Evolutionary conservation across 2,329 filamentous ascomycete species (phyloP).

Genomic region (Ilyonectria mors-panacis): DNA sequence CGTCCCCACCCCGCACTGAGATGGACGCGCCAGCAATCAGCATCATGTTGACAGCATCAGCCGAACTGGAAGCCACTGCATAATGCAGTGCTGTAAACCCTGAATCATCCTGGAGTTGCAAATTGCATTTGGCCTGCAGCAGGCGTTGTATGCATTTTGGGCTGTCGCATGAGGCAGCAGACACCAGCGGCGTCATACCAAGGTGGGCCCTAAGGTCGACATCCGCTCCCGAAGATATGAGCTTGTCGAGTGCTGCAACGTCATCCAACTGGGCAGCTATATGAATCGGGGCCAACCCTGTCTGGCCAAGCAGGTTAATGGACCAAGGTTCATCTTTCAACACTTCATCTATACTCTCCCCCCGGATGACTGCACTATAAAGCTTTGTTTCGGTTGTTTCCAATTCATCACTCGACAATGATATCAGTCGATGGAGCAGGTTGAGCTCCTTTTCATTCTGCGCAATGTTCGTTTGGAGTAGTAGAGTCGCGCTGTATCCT

Average conservation of each 20-base stretch:
- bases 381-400: conserved; percentile 6
- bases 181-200: background rate
- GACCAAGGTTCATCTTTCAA: conserved; percentile 29
- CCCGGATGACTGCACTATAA: conserved; percentile 1
- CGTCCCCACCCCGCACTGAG: accelerated
- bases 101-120: accelerated
- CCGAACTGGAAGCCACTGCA: accelerated
- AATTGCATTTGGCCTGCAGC: conserved; percentile 9
- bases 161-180: accelerated
- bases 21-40: conserved; percentile 24
- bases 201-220: background rate
- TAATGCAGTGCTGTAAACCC: background rate
- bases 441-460: background rate
- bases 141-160: background rate
- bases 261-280: accelerated
- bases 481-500: accelerated
- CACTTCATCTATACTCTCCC: background rate
- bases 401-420: background rate
- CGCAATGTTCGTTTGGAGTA: accelerated
- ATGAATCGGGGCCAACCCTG: background rate
- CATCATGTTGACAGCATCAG: conserved; percentile 10
- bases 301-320: conserved; percentile 6
- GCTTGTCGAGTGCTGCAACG: background rate
- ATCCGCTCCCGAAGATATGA: conserved; percentile 30
- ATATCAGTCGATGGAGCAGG: conserved; percentile 2